Base-by-base conservation (phyloP, 1,139 yeast genomes). In the Hanseniaspora uvarum region DNA sequence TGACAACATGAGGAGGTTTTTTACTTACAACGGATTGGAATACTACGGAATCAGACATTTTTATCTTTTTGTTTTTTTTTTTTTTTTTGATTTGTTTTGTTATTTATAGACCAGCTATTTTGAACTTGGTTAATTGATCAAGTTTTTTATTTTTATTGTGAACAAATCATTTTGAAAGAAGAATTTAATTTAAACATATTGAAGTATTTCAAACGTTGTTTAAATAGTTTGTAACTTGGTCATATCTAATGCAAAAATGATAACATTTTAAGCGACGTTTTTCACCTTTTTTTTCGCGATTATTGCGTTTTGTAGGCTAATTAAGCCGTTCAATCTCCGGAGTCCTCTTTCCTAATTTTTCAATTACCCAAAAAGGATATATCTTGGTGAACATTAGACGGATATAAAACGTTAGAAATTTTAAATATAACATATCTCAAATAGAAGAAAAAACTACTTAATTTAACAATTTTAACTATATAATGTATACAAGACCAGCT, bases 1-100 rank as follows among this genome's bases (percentile, higher is more conserved):
- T 70, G 43, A 74, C 68, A 45, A 74, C 73, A 59, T 70, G 69
- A 12, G 77, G 75, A 28, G 71, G 66, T 53, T 65, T 68, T 56
- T 70, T 68, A 56, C 68, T 65, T 53, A 77, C 68, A 46, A 68
- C 65, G 53, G 70, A 71, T 60, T 74, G 78, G 65, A 75, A 74
- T 50, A 74, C 68, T 57, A 65, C 61, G n/a, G 55, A 53, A 6
- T 53, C 21, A 30, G 56, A 44, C 58, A 56, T 58, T 44, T 30
- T 41, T 18, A 4, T n/a, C n/a, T n/a, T n/a, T n/a, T n/a, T n/a
- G n/a, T n/a, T n/a, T n/a, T 19, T 36, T 34, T 46, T 8, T 21
- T 44, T 45, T 33, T 45, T 26, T 30, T 46, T 51, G 31, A 18
- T 19, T 36, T 30, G 8, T 34, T 12, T 21, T 23, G 14, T 43